Percentiles rank a stretch among this genome's conserved stretches.
Evolutionary conservation across 768 basidiomycete species (phyloP).

Genomic region (Tephrocybe sp.): DNA sequence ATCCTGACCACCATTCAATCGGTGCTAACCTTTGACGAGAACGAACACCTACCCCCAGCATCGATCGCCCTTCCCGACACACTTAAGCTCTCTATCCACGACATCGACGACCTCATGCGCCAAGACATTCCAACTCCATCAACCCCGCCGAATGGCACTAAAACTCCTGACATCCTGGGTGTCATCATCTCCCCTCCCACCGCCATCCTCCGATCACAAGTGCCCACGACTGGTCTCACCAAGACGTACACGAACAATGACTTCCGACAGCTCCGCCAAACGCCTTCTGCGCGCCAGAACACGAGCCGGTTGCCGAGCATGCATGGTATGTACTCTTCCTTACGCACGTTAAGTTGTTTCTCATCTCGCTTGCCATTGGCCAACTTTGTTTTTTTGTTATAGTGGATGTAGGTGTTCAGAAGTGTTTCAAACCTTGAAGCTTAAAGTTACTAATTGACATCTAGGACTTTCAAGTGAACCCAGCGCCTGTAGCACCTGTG

Average conservation of each 20-base stretch:
- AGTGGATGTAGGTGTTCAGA: conserved; percentile 43
- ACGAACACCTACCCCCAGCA: conserved; percentile 30
- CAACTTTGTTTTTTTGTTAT: conserved; percentile 6
- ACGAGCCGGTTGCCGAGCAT: conserved; percentile 85
- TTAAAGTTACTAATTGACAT: conserved; percentile 18
- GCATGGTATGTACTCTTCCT: conserved; percentile 50
- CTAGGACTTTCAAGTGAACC: conserved; percentile 15
- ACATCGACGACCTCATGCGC: conserved; percentile 47
- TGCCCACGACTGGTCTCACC: conserved; percentile 64
- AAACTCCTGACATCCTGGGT: conserved; percentile 49
- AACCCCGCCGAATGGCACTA: conserved; percentile 45
- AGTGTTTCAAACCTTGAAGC: too few species aligned
- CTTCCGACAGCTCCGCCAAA: conserved; percentile 72
- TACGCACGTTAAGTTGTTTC: neutral
- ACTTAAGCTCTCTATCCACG: conserved; percentile 43
- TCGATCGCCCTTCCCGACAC: conserved; percentile 36
- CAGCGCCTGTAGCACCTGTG: conserved; percentile 3
- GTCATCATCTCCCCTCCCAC: conserved; percentile 63
- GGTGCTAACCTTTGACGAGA: conserved; percentile 39
- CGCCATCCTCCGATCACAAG: conserved; percentile 60
- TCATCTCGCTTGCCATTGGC: neutral
- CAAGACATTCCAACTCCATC: conserved; percentile 29
- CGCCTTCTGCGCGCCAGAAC: conserved; percentile 69
- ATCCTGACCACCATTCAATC: conserved; percentile 22
- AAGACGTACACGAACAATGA: conserved; percentile 82